A percentile compares a stretch with the other conserved stretches of the same genome.
Evolutionary conservation across 169 alveolate species (phyloP).

Genomic region (Eimeria acervulina): DNA sequence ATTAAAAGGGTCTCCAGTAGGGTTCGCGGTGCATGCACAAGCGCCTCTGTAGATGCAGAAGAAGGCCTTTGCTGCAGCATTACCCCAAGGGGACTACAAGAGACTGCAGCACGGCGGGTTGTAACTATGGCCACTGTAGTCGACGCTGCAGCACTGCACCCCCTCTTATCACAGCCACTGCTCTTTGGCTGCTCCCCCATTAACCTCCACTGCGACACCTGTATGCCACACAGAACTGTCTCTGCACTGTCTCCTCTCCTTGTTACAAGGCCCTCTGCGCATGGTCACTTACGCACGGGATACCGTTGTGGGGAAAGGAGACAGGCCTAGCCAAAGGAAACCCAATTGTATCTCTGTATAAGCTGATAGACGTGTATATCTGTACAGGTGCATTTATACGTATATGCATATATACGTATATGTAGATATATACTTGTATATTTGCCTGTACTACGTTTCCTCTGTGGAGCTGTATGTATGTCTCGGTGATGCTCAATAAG

Average conservation of each 20-base stretch:
- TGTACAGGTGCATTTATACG: background rate
- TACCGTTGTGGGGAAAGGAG: too few relatives aligned
- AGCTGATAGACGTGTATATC: background rate
- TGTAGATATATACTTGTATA: background rate
- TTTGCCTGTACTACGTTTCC: background rate
- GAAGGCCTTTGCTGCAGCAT: background rate
- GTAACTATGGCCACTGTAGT: constrained; percentile 29
- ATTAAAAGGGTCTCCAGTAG: constrained; percentile 6
- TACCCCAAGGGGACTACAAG: background rate
- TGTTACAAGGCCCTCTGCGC: background rate
- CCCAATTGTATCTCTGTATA: background rate
- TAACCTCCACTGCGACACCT: constrained; percentile 43
- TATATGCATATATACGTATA: background rate
- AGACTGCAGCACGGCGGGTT: constrained; percentile 29
- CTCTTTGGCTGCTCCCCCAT: constrained; percentile 47
- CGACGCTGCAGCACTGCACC: constrained; percentile 37
- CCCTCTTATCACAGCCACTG: constrained; percentile 64
- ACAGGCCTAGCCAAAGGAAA: background rate
- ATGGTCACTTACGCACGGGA: too few relatives aligned
- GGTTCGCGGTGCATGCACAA: background rate
- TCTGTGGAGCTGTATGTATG: background rate
- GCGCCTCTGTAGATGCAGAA: background rate
- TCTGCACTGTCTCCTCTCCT: too few relatives aligned
- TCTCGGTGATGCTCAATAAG: background rate
- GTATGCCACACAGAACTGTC: background rate